These are phyloP conservation scores for Saxophila tyrrhenica DNA, from an alignment of 495 filamentous ascomycete species.

Conservation along the genomic window DNA sequence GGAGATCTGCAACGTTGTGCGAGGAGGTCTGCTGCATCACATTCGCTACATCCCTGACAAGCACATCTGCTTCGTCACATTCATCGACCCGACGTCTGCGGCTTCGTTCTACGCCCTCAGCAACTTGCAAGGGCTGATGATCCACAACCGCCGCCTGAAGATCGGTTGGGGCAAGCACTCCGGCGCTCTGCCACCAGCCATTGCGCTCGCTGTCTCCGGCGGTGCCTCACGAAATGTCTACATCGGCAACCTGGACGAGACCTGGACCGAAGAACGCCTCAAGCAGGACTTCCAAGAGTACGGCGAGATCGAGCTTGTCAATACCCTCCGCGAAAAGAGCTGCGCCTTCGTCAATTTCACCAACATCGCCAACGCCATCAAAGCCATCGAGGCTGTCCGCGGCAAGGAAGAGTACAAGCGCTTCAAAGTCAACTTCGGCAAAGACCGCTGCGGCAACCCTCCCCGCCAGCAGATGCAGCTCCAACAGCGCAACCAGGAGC, in stretches of 20 bases:
- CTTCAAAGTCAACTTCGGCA: slow-evolving; percentile 99
- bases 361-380: slow-evolving; percentile 98
- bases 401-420: slow-evolving; percentile 91
- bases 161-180: slow-evolving; percentile 99
- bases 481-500: slow-evolving; percentile 47
- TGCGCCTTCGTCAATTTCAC: slow-evolving; percentile 99
- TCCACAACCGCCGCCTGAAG: slow-evolving; percentile 94
- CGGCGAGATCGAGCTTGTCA: slow-evolving; percentile 95
- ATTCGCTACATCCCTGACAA: slow-evolving; percentile 99
- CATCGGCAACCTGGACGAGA: slow-evolving; percentile 92
- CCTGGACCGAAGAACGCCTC: slow-evolving; percentile 90
- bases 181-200: slow-evolving; percentile 88
- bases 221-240: slow-evolving; percentile 96
- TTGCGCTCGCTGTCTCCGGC: slow-evolving; percentile 89
- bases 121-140: slow-evolving; percentile 96
- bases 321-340: slow-evolving; percentile 94
- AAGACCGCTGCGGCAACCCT: slow-evolving; percentile 94
- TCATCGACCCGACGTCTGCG: slow-evolving; percentile 96
- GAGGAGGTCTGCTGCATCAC: slow-evolving; percentile 86
- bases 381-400: slow-evolving; percentile 91
- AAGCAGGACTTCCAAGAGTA: slow-evolving; percentile 96
- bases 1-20: slow-evolving; percentile 73
- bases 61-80: slow-evolving; percentile 99
- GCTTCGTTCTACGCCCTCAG: slow-evolving; percentile 96
- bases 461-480: slow-evolving; percentile 65